Evolutionary conservation across 2,329 filamentous ascomycete genomes (phyloP), one percentile per base, ranked within the genome.

Genomic region (Plenodomus lindquistii): DNA sequence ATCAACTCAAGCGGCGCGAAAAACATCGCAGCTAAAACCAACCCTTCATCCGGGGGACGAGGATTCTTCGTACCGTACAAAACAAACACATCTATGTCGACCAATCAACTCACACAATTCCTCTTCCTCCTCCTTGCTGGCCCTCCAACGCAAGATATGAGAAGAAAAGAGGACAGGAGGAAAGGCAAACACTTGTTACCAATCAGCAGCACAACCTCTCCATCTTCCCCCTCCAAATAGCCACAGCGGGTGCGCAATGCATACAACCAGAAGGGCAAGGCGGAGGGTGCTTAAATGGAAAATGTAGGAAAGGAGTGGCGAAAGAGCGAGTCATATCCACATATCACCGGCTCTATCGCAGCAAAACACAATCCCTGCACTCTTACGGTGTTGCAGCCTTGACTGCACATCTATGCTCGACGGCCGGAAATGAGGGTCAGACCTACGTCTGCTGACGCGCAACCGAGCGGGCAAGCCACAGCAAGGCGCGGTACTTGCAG

Each of bases 321-420:
- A 73, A 66, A 68, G 71, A 74, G 63, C 72, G 68, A 74, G 49
- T 66, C 71, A 74, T 74, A 66, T 69, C 71, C 71, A 68, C 61
- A 69, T 67, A 69, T 73, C 66, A 70, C 70, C 73, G 72, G 71
- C 46, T 66, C 69, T 59, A 71, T 55, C 65, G 62, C 60, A 62
- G 63, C 62, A 62, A 55, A n/a, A 18, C 46, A 60, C 51, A 48
- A 39, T 38, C 46, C 57, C 56, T 53, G 49, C 39, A 34, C 54
- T 55, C 50, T 7, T 8, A 13, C 27, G 27, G 47, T 51, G 48
- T 64, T 66, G 63, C 65, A 44, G 48, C 65, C 59, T 66, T 60
- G 55, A 59, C 56, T 56, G 39, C 44, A 43, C 50, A 44, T 39
- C 16, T 20, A 40, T 53, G 42, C 36, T 46, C 49, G 16, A 37